These are phyloP conservation scores for Ascochyta viciae-villosae DNA, from an alignment of 2,329 filamentous ascomycete species.

Conservation along the genomic window DNA sequence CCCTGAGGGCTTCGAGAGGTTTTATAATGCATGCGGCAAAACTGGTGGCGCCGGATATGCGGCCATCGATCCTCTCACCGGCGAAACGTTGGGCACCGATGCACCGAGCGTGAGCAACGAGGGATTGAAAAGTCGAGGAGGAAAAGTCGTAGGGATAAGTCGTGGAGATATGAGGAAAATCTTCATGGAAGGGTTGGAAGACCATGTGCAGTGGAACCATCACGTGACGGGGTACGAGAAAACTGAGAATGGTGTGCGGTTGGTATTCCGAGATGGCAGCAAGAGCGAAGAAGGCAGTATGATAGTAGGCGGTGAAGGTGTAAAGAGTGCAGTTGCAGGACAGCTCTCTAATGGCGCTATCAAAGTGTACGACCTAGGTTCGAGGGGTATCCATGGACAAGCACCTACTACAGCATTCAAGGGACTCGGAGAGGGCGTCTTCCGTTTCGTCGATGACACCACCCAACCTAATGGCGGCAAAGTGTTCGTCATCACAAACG, in stretches of 20 bases:
- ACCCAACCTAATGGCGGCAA: slow-evolving; percentile 52
- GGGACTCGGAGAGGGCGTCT: slow-evolving; percentile 69
- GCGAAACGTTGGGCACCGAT: slow-evolving; percentile 49
- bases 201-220: slow-evolving; percentile 62
- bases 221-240: slow-evolving; percentile 66
- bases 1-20: slow-evolving; percentile 57
- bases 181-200: slow-evolving; percentile 65
- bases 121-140: slow-evolving; percentile 59
- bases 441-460: slow-evolving; percentile 59
- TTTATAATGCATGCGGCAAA: slow-evolving; percentile 67
- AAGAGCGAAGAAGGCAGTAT: slow-evolving; percentile 65
- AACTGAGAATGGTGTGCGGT: slow-evolving; percentile 61
- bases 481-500: slow-evolving; percentile 68
- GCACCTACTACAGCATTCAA: slow-evolving; percentile 68
- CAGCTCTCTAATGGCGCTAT: slow-evolving; percentile 65
- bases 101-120: slow-evolving; percentile 26
- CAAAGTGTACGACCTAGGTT: slow-evolving; percentile 69
- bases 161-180: slow-evolving; percentile 68
- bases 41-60: slow-evolving; percentile 64
- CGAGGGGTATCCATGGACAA: slow-evolving; percentile 70
- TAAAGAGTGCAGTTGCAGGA: slow-evolving; percentile 66
- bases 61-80: slow-evolving; percentile 61
- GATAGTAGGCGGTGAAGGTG: slow-evolving; percentile 68
- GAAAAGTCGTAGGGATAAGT: slow-evolving; percentile 67
- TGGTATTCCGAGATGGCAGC: slow-evolving; percentile 66